These are phyloP conservation scores for Vaccinium darrowii DNA, from an alignment of 148 eudicot species.

Conservation along the genomic window DNA sequence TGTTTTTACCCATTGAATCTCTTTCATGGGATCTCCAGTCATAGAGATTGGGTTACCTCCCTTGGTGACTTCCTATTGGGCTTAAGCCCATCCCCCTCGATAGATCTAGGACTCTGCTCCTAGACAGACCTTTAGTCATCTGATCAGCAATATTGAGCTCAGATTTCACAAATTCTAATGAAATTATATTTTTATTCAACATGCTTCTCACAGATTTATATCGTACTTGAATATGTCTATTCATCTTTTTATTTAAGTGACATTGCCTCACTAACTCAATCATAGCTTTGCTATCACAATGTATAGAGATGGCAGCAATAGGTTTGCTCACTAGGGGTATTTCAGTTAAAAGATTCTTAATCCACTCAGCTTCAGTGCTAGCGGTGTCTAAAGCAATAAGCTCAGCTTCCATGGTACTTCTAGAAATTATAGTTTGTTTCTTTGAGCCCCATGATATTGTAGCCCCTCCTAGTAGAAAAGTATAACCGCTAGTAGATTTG, in stretches of 20 bases:
- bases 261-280: background rate
- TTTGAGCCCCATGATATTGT: background rate
- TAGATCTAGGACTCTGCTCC: too few relatives aligned
- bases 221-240: background rate
- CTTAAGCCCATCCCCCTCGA: too few relatives aligned
- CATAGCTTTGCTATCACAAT: background rate
- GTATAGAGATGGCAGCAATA: background rate
- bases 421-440: conserved; percentile 2
- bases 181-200: too few relatives aligned
- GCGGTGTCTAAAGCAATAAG: background rate
- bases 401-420: background rate
- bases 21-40: too few relatives aligned
- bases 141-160: too few relatives aligned
- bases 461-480: background rate
- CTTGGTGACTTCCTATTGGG: too few relatives aligned
- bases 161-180: too few relatives aligned
- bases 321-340: conserved; percentile 3
- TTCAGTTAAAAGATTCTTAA: background rate
- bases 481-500: conserved; percentile 4
- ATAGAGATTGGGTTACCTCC: too few relatives aligned
- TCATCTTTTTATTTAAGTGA: background rate
- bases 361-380: conserved; percentile 3
- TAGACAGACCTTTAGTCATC: too few relatives aligned
- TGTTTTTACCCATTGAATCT: too few relatives aligned
- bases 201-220: too few relatives aligned